phyloP scores from a whole-genome alignment of 2,329 filamentous ascomycete species.

The Colletotrichum truncatum region DNA sequence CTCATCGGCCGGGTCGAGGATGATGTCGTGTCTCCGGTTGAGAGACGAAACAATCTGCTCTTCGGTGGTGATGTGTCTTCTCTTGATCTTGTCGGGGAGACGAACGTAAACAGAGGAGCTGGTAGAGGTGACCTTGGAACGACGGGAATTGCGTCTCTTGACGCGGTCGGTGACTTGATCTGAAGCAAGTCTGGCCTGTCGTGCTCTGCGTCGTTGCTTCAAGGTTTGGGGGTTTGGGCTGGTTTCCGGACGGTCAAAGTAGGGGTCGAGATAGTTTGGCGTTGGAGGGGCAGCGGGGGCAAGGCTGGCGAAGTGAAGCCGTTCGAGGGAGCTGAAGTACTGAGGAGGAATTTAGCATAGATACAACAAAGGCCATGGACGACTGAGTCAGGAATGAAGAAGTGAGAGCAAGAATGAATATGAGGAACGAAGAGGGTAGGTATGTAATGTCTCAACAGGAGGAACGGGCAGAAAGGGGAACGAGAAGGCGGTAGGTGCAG shows the following conservation, averaged over 20 bases:
- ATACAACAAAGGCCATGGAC: constrained; percentile 15
- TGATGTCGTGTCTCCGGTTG: constrained; percentile 55
- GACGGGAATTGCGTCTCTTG: constrained; percentile 41
- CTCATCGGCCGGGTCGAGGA: constrained; percentile 60
- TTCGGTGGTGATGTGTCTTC: constrained; percentile 75
- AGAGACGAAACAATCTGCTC: constrained; percentile 72
- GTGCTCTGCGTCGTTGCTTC: constrained; percentile 25
- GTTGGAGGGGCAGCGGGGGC: constrained; percentile 23
- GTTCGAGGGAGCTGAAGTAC: constrained; percentile 80
- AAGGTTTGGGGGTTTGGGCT: constrained; percentile 27
- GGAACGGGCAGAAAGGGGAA: constrained; percentile 41
- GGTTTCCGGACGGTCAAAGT: not conserved
- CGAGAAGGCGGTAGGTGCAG: not conserved
- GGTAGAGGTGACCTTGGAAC: constrained; percentile 52
- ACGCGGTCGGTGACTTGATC: constrained; percentile 42
- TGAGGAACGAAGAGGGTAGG: constrained; percentile 42
- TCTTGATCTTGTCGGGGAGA: constrained; percentile 77
- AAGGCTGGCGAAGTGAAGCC: constrained; percentile 63
- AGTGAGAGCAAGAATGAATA: constrained; percentile 16
- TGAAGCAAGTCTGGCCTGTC: constrained; percentile 33
- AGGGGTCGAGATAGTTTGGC: constrained; percentile 21
- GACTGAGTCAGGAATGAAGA: too few species aligned
- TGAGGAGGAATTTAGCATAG: constrained; percentile 43
- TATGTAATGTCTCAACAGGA: constrained; percentile 49
- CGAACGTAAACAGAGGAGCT: constrained; percentile 75